Evolutionary conservation across 2,329 filamentous ascomycete genomes (phyloP), one percentile per base, ranked within the genome.

Genomic region (Thielaviopsis euricoi): DNA sequence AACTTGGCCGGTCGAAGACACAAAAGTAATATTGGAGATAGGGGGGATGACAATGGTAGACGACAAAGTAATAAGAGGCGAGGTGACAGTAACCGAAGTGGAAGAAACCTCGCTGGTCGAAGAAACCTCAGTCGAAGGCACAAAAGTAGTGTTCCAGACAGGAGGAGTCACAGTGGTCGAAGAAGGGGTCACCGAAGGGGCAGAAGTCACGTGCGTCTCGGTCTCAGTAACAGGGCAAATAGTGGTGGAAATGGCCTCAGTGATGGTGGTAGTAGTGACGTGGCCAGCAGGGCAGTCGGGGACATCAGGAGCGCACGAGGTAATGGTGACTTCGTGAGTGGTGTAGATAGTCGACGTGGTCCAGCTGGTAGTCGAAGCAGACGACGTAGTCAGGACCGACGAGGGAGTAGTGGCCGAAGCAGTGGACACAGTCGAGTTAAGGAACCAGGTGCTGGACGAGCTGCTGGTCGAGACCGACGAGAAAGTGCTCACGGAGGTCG

Each of bases 261-360:
- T 65, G 55, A 51, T 19, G 21, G 60, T 59, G 40, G 61, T 63
- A 51, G 55, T 59, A 49, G 59, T 63, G 15, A 61, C 61, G 25
- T 51, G 48, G 37, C 37, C 37, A 51, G 60, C 54, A 52, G 62
- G 58, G 57, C 63, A 65, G 56, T 60, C 46, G n/a, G 59, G 59
- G 1, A 49, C 46, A 19, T 62, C 61, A 23, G 58, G 48, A 9
- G 56, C 53, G 48, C 61, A 62, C 3, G 51, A 57, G 23, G 64
- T 65, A 57, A 61, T 60, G 40, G 64, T 65, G 57, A 65, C 59
- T 52, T 60, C 62, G 22, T 60, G 55, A 33, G 67, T 69, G 52
- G 63, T 64, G 62, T 62, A 68, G 62, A 69, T 58, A 54, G 68
- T 69, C 40, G 67, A 66, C 43, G 67, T 48, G 3, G 37, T 49